Conservation (phyloP, 179 eudicot species). For the Carnegiea gigantea region DNA sequence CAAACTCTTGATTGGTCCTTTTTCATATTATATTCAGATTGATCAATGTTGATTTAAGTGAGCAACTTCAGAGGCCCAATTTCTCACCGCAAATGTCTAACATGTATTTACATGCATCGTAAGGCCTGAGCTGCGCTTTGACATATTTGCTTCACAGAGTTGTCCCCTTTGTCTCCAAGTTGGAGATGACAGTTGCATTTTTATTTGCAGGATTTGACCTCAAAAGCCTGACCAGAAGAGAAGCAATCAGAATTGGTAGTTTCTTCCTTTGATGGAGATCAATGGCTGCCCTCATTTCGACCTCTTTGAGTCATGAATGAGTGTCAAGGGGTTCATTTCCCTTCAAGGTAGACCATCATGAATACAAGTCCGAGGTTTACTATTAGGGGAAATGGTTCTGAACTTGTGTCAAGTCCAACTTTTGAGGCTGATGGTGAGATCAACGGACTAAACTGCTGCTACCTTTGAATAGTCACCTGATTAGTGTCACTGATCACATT, state of each 20-base stretch:
- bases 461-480: not conserved
- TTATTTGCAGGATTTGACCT: slow-evolving; percentile 4
- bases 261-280: not conserved
- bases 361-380: slow-evolving; percentile 34
- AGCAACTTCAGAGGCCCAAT: not conserved
- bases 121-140: not conserved
- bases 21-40: not conserved
- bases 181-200: not conserved
- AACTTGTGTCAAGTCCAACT: slow-evolving; percentile 38
- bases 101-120: not conserved
- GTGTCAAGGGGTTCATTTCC: slow-evolving; percentile 12
- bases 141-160: not conserved
- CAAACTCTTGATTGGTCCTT: not conserved
- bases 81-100: not conserved
- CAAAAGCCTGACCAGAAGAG: not conserved
- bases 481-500: slow-evolving; percentile 19
- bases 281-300: not conserved
- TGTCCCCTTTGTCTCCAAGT: not conserved
- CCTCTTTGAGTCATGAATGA: slow-evolving; percentile 3
- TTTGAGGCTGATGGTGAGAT: slow-evolving; percentile 52
- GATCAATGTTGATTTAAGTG: not conserved
- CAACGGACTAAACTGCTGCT: not conserved
- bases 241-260: not conserved
- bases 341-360: slow-evolving; percentile 19
- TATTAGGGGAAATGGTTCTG: slow-evolving; percentile 44